Evolutionary conservation across 2,329 filamentous ascomycete species (phyloP).

Genomic region (Clonostachys byssicola): DNA sequence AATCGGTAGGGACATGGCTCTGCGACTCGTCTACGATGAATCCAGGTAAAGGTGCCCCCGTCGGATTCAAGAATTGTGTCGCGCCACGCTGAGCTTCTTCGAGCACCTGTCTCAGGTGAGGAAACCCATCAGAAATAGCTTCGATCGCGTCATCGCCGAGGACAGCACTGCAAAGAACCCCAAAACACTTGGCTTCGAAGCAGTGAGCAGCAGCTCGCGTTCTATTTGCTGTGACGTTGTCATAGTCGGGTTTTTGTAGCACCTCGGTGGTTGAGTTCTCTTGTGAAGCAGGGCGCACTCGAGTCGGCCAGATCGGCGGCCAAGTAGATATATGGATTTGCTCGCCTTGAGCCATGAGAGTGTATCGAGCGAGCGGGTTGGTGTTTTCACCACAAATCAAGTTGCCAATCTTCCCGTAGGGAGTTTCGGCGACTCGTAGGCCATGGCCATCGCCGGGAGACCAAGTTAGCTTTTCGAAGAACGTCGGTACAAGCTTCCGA

Average conservation of each 20-base stretch:
- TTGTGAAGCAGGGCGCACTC: constrained; percentile 4
- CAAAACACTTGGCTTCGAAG: constrained; percentile 55
- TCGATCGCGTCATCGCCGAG: constrained; percentile 32
- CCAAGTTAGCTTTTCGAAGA: constrained; percentile 54
- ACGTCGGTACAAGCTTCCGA: constrained; percentile 49
- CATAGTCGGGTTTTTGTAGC: constrained; percentile 32
- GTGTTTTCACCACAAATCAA: constrained; percentile 56
- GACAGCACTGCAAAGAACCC: constrained; percentile 39
- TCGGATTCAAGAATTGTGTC: constrained; percentile 47
- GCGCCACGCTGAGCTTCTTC: constrained; percentile 32
- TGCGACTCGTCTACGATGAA: constrained; percentile 23
- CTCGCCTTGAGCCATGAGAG: constrained; percentile 49
- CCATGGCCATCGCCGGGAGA: constrained; percentile 45
- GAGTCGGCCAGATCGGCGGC: constrained; percentile 51
- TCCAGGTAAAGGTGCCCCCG: constrained; percentile 29
- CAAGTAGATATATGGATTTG: constrained; percentile 51
- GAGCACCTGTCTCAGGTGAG: constrained; percentile 14
- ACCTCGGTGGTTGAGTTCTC: neutral
- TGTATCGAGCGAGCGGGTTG: constrained; percentile 48
- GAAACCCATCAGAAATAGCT: constrained; percentile 9
- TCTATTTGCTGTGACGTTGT: constrained; percentile 49
- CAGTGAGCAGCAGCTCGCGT: constrained; percentile 48
- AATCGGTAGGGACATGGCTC: constrained; percentile 10
- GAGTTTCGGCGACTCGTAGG: constrained; percentile 37
- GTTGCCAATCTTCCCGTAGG: constrained; percentile 38